These are phyloP conservation scores for Podospora appendiculata DNA, from an alignment of 495 filamentous ascomycete species.

Conservation along the genomic window DNA sequence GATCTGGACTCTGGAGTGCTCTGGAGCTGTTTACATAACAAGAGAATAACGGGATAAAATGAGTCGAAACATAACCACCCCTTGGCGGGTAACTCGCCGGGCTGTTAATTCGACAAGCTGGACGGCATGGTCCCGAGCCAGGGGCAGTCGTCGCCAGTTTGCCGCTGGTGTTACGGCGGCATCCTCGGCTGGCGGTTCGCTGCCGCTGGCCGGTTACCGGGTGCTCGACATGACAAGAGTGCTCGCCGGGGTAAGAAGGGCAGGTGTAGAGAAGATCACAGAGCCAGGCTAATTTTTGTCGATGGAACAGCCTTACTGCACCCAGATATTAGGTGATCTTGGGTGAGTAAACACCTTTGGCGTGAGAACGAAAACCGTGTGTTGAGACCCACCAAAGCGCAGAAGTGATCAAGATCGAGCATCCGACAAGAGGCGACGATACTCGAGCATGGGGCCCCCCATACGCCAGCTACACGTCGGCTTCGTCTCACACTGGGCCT, in stretches of 20 bases:
- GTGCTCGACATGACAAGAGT: conserved; percentile 97
- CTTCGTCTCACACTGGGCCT: conserved; percentile 55
- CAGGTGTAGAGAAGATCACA: neutral
- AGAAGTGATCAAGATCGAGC: conserved; percentile 95
- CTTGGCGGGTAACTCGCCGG: neutral
- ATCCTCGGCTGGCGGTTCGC: conserved; percentile 14
- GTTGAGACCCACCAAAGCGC: conserved; percentile 47
- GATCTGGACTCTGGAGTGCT: no score
- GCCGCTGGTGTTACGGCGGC: neutral
- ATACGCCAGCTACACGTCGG: conserved; percentile 66
- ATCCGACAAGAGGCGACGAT: conserved; percentile 85
- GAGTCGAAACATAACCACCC: neutral
- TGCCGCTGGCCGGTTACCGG: conserved; percentile 73
- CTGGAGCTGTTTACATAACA: no score
- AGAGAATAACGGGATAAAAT: neutral
- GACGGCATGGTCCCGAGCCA: no score
- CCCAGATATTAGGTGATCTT: conserved; percentile 92
- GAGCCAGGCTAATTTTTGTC: neutral
- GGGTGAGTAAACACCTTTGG: conserved; percentile 50
- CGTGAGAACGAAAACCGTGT: no score
- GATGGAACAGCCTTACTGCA: conserved; percentile 78
- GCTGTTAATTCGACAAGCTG: neutral
- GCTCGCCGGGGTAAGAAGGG: conserved; percentile 72
- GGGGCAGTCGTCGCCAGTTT: neutral
- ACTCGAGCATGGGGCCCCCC: conserved; percentile 95